Percentiles rank a stretch among this genome's conserved stretches.
Evolutionary conservation across 768 basidiomycete genomes (phyloP).

Genomic region (Lactarius indigo): DNA sequence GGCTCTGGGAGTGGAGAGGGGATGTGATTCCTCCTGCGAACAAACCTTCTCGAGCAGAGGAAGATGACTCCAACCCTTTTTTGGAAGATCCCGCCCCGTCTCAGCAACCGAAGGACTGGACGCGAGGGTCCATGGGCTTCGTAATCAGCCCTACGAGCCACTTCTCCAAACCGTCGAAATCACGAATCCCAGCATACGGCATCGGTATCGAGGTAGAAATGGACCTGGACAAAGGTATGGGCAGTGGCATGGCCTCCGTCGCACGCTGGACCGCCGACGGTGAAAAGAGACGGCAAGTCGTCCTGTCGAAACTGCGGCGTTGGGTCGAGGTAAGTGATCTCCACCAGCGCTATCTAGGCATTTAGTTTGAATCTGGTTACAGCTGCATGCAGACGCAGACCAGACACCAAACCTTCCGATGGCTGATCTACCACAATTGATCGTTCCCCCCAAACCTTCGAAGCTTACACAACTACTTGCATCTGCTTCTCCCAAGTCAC

Average conservation of each 20-base stretch:
- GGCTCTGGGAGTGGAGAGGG: slow-evolving; percentile 88
- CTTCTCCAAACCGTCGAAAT: slow-evolving; percentile 59
- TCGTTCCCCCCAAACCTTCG: slow-evolving; percentile 52
- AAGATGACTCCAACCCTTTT: slow-evolving; percentile 32
- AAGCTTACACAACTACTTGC: slow-evolving; percentile 67
- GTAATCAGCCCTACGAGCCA: slow-evolving; percentile 70
- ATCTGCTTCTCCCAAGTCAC: slow-evolving; percentile 65
- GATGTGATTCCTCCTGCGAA: slow-evolving; percentile 35
- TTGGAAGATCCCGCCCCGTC: slow-evolving; percentile 23
- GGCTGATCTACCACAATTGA: slow-evolving; percentile 61
- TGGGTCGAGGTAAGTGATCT: slow-evolving; percentile 57
- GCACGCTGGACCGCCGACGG: slow-evolving; percentile 79
- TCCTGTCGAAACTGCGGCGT: slow-evolving; percentile 54
- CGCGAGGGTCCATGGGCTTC: slow-evolving; percentile 76
- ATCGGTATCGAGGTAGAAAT: slow-evolving; percentile 86
- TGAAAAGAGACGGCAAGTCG: slow-evolving; percentile 55
- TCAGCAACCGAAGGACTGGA: slow-evolving; percentile 61
- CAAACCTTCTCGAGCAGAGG: slow-evolving; percentile 3
- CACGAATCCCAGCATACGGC: slow-evolving; percentile 76
- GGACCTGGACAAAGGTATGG: slow-evolving; percentile 77
- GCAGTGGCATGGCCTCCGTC: slow-evolving; percentile 82
- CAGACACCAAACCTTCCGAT: slow-evolving; percentile 58
- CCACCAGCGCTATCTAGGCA: not conserved
- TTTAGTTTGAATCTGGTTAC: slow-evolving; percentile 15
- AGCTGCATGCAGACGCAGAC: slow-evolving; percentile 49